Base-by-base conservation (phyloP, 306 rosid species). In the Castanospermum australe region DNA sequence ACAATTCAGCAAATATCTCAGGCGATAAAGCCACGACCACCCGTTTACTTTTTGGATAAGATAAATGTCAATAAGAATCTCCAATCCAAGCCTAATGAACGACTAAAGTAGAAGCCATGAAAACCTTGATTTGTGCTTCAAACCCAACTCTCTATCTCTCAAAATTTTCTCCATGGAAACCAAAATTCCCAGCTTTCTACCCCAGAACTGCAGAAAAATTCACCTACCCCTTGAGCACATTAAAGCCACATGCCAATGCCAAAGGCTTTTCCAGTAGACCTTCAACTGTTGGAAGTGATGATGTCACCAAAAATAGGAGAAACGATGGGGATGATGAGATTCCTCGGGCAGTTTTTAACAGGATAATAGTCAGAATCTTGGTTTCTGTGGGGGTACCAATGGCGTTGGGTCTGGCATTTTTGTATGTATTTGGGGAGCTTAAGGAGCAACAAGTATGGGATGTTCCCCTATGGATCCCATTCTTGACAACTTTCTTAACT, bases 381-480 rank as follows among this genome's bases (percentile, higher is more conserved):
- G 83, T 86, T 8, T 84, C 89, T 7, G 95, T 91, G 2, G 91
- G 88, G 28, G 75, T 85, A 2, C 99, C 99, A 15, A 45, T 95
- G 90, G 96, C 84, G 18, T 57, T 80, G 54, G 99, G 99, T 9
- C 71, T 95, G 71, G 83, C 76, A 25, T 60, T 86, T 6, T 36
- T 95, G 86, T 66, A 87, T 39, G 35, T 89, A 13, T 88, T 91
- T 22, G 91, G 90, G 5, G 66, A 39, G 30, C 65, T 90, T 1
- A 87, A 87, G 84, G 97, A 87, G 56, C 77, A 71, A 2, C 74
- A 83, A 0, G 5, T 90, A 22, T 88, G 85, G 90, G 86, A 91
- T 38, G 84, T 84, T 8, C 98, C 99, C 1, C 11, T 69, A 9
- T 95, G 99, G 99, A 1, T 95, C 0, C 96, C 97, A 12, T 87